phyloP scores from a whole-genome alignment of 2,329 filamentous ascomycete genomes.

The Fusarium veterinarium region DNA sequence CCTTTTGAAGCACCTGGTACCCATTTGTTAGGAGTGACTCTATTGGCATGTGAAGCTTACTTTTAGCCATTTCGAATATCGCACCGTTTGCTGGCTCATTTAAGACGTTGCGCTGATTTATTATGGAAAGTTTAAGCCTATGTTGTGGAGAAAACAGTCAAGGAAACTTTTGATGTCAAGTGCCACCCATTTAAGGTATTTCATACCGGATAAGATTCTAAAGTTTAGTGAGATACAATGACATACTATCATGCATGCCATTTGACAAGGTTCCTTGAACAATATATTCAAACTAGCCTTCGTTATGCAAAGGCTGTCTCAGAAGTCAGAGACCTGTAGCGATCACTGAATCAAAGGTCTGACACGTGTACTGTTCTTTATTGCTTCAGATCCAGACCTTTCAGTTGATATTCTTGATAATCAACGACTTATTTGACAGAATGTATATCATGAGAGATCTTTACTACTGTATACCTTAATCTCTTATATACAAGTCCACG shows the following conservation, averaged over 20 bases:
- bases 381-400: background rate
- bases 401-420: background rate
- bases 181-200: background rate
- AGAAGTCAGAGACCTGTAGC: background rate
- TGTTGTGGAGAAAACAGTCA: background rate
- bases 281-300: background rate
- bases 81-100: background rate
- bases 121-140: background rate
- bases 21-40: background rate
- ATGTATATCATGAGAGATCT: background rate
- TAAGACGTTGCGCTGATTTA: background rate
- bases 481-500: background rate
- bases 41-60: background rate
- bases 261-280: background rate
- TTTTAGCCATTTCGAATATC: background rate
- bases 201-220: background rate
- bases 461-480: background rate
- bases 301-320: background rate
- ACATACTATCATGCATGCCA: background rate
- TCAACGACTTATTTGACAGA: background rate
- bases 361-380: background rate
- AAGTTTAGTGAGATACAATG: too few species aligned
- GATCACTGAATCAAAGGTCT: background rate
- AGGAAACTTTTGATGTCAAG: background rate
- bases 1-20: background rate